Conservation (phyloP, 2,329 filamentous ascomycete species). For the Aspergillus pseudotamarii region DNA sequence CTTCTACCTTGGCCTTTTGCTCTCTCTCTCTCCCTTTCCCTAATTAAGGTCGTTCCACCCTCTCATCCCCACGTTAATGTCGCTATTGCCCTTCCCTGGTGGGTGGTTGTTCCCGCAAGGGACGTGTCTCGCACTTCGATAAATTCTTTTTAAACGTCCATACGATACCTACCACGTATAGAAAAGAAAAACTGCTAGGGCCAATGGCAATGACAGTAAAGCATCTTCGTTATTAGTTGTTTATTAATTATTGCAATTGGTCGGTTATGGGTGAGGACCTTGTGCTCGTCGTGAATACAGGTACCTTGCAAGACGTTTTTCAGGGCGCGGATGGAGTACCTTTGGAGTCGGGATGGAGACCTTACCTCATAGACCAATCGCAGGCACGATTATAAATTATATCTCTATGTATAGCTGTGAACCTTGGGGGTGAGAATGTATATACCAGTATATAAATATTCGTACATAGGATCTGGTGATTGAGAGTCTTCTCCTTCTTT, state of each 20-base stretch:
- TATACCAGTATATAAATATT: constrained; percentile 1
- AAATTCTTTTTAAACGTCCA: not conserved
- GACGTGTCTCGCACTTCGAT: not conserved
- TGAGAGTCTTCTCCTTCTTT: not conserved
- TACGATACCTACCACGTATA: not conserved
- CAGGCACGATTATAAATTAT: constrained; percentile 8
- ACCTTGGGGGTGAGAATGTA: constrained; percentile 4
- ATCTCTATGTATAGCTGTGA: constrained; percentile 3
- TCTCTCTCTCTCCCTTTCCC: not conserved
- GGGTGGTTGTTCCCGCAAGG: not conserved
- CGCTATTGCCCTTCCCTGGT: not conserved
- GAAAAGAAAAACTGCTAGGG: too few species aligned
- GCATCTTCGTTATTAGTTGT: not conserved
- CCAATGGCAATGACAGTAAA: not conserved
- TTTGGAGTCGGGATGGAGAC: constrained; percentile 2
- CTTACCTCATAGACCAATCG: constrained; percentile 8
- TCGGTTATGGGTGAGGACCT: not conserved
- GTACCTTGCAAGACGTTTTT: constrained; percentile 6
- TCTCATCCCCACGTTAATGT: not conserved
- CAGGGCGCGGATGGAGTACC: constrained; percentile 6
- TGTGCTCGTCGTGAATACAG: not conserved
- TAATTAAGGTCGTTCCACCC: not conserved
- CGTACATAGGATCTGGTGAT: not conserved
- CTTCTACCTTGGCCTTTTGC: not conserved
- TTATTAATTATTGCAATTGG: not conserved